Percentiles rank a stretch among this genome's conserved stretches.
Evolutionary conservation across 2,329 filamentous ascomycete genomes (phyloP).

Genomic region (Amesomyces nigricolor): DNA sequence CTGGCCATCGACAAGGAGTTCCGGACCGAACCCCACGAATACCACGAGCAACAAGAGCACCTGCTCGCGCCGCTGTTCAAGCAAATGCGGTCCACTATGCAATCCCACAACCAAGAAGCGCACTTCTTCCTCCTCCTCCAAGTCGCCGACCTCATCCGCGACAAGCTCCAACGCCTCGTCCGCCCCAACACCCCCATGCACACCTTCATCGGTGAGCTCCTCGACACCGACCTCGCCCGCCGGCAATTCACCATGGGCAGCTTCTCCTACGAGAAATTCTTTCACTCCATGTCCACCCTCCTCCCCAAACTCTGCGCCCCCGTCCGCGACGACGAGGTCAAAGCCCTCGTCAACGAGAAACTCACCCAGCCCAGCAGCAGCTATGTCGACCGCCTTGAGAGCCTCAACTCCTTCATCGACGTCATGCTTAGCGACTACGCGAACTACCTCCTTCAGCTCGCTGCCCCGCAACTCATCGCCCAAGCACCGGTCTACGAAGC

Average conservation of each 20-base stretch:
- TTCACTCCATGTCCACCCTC: constrained; percentile 67
- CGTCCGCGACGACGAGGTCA: constrained; percentile 70
- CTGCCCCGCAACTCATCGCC: constrained; percentile 64
- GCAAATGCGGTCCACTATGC: constrained; percentile 60
- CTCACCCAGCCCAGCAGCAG: constrained; percentile 46
- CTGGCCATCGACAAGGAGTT: constrained; percentile 75
- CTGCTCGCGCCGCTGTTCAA: constrained; percentile 45
- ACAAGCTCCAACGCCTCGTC: constrained; percentile 66
- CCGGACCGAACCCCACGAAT: constrained; percentile 59
- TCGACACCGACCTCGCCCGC: constrained; percentile 66
- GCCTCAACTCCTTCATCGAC: constrained; percentile 69
- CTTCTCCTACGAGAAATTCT: constrained; percentile 79
- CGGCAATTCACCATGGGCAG: constrained; percentile 64
- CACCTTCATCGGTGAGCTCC: constrained; percentile 65
- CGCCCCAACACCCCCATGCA: constrained; percentile 68
- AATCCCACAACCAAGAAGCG: constrained; percentile 56
- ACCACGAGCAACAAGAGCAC: constrained; percentile 50
- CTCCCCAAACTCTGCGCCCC: constrained; percentile 77
- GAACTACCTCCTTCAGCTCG: constrained; percentile 70
- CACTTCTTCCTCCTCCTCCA: constrained; percentile 63
- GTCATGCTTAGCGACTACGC: constrained; percentile 74
- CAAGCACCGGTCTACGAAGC: constrained; percentile 69
- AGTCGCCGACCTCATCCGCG: constrained; percentile 64
- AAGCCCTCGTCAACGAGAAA: constrained; percentile 59
- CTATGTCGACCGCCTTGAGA: constrained; percentile 70